Conservation (phyloP, 148 eudicot genomes). For the Mesembryanthemum crystallinum region DNA sequence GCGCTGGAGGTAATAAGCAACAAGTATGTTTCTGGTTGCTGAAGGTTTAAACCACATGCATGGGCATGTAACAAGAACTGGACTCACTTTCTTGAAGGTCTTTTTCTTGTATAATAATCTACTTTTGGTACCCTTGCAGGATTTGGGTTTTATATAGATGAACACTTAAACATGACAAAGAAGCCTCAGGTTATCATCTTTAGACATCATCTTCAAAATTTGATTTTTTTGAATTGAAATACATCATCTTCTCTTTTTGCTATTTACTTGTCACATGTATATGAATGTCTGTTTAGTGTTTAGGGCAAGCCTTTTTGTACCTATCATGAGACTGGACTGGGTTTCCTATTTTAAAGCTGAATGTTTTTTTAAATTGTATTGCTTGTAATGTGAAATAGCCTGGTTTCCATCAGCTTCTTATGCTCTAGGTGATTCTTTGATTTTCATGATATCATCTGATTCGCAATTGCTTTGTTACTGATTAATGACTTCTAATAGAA, state of each 20-base stretch:
- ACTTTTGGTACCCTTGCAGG: conserved; percentile 44
- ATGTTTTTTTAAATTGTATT: neutral
- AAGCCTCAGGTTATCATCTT: conserved; percentile 71
- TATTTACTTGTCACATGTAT: neutral
- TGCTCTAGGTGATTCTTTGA: neutral
- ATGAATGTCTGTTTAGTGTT: neutral
- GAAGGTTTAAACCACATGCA: neutral
- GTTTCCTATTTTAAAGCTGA: neutral
- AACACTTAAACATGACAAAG: conserved; percentile 68
- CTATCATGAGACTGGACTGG: neutral
- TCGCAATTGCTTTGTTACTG: neutral
- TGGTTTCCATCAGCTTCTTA: neutral
- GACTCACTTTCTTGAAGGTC: neutral
- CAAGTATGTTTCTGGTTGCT: neutral
- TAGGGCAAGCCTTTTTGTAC: neutral
- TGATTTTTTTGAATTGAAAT: neutral
- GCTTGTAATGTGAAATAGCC: neutral
- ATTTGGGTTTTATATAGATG: conserved; percentile 82
- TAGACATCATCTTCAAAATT: neutral
- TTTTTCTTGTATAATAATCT: neutral
- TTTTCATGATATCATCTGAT: neutral
- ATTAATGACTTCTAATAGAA: neutral
- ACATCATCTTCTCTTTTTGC: neutral
- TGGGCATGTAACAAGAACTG: neutral
- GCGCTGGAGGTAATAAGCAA: neutral